Evolutionary conservation across 2,329 filamentous ascomycete species (phyloP).

Genomic region (Cladosporium phlei): DNA sequence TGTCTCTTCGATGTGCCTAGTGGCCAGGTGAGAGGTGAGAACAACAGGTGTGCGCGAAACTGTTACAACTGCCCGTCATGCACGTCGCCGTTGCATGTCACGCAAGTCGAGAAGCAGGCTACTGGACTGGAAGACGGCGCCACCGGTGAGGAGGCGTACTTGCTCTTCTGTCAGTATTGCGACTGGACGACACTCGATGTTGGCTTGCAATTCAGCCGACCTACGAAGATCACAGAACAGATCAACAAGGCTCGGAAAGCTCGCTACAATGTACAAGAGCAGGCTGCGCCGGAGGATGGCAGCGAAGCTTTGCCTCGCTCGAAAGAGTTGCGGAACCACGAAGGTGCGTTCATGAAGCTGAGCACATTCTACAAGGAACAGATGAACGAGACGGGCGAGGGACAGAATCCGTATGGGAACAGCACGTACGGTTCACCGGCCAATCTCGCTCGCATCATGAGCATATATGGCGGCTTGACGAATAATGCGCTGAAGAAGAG

Average conservation of each 20-base stretch:
- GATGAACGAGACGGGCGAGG: slow-evolving; percentile 59
- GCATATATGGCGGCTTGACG: slow-evolving; percentile 68
- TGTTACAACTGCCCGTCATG: slow-evolving; percentile 95
- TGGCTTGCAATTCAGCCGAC: slow-evolving; percentile 78
- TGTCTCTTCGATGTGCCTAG: slow-evolving; percentile 95
- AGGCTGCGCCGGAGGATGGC: slow-evolving; percentile 37
- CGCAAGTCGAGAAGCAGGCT: slow-evolving; percentile 53
- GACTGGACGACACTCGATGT: slow-evolving; percentile 89
- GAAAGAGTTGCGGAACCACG: slow-evolving; percentile 47
- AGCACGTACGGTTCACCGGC: slow-evolving; percentile 68
- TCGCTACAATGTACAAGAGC: slow-evolving; percentile 32
- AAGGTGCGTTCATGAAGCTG: slow-evolving; percentile 55
- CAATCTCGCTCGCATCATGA: slow-evolving; percentile 84
- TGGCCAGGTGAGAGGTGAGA: slow-evolving; percentile 85
- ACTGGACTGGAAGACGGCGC: slow-evolving; percentile 15
- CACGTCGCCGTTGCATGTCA: slow-evolving; percentile 71
- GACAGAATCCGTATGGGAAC: slow-evolving; percentile 43
- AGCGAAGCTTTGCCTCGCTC: slow-evolving; percentile 28
- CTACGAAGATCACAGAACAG: slow-evolving; percentile 79
- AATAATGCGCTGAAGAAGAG: slow-evolving; percentile 59
- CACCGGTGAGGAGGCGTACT: slow-evolving; percentile 46
- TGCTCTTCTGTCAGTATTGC: slow-evolving; percentile 84
- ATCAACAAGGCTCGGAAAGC: slow-evolving; percentile 28
- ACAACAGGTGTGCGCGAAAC: slow-evolving; percentile 78
- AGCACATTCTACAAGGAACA: slow-evolving; percentile 79